These are phyloP conservation scores for Corylus avellana DNA, from an alignment of 306 rosid genomes.

Conservation along the genomic window DNA sequence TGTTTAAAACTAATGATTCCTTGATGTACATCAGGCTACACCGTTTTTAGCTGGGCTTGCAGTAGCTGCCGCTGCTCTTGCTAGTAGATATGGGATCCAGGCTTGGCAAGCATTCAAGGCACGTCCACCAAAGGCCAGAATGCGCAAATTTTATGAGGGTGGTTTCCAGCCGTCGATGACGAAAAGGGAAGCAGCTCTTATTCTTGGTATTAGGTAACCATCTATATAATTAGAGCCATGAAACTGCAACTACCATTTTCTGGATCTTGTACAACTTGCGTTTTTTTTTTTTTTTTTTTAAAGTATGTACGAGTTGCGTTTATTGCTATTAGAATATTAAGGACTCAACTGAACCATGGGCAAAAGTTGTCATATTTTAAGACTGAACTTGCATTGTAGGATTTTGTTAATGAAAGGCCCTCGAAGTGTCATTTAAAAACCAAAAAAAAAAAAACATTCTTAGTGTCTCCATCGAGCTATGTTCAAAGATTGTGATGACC, in stretches of 20 bases:
- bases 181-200: constrained; percentile 70
- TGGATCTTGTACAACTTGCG: not conserved
- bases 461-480: not conserved
- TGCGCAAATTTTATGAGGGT: constrained; percentile 65
- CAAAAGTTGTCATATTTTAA: not conserved
- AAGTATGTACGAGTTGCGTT: not conserved
- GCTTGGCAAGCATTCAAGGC: constrained; percentile 78
- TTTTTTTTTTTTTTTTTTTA: not conserved
- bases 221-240: not conserved
- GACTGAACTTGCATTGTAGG: not conserved
- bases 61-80: constrained; percentile 70
- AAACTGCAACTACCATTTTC: not conserved
- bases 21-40: constrained; percentile 53
- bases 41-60: constrained; percentile 76
- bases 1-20: constrained; percentile 19
- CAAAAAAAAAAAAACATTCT: not conserved
- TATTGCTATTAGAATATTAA: not conserved
- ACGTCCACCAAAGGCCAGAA: constrained; percentile 48
- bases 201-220: constrained; percentile 70
- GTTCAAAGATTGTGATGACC: not conserved
- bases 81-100: constrained; percentile 64
- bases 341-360: not conserved
- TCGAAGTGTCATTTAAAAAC: not conserved
- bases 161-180: constrained; percentile 76
- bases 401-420: not conserved